These are phyloP conservation scores for Microstegium vimineum DNA, from an alignment of 176 grass and related monocot species.

Conservation along the genomic window DNA sequence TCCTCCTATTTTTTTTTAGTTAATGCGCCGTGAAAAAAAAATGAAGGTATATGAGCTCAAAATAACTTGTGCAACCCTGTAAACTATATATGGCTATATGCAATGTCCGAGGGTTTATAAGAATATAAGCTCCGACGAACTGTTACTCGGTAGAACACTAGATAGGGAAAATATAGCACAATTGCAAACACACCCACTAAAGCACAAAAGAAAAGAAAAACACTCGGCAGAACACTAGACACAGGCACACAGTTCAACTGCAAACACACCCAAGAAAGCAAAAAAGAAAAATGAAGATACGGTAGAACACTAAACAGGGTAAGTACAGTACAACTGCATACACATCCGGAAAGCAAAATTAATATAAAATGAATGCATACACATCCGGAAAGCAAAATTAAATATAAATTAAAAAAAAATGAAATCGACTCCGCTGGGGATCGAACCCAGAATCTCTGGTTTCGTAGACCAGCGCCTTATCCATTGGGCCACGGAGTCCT, in stretches of 20 bases:
- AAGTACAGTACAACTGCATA: too few species aligned
- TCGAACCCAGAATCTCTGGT: constrained; percentile 99
- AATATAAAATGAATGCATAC: too few species aligned
- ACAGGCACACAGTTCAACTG: too few species aligned
- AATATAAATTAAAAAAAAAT: not conserved
- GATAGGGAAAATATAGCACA: not conserved
- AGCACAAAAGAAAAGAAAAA: too few species aligned
- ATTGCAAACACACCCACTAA: not conserved
- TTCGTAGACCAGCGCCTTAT: constrained; percentile 98
- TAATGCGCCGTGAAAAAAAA: too few species aligned
- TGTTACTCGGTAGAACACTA: not conserved
- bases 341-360: not conserved
- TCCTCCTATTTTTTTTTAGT: not conserved
- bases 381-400: not conserved
- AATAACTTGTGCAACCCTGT: too few species aligned
- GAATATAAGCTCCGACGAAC: not conserved
- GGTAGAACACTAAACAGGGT: too few species aligned
- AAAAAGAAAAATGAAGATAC: too few species aligned
- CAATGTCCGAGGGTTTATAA: not conserved
- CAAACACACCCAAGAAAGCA: not conserved
- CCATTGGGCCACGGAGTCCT: constrained; percentile 83
- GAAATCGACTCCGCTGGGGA: constrained; percentile 78
- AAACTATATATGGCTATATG: too few species aligned
- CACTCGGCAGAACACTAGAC: too few species aligned
- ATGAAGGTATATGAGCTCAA: too few species aligned